Evolutionary conservation across 352 stramenopile genomes (phyloP), one percentile per base, ranked within the genome.

Genomic region (Phytopythium delawarense): DNA sequence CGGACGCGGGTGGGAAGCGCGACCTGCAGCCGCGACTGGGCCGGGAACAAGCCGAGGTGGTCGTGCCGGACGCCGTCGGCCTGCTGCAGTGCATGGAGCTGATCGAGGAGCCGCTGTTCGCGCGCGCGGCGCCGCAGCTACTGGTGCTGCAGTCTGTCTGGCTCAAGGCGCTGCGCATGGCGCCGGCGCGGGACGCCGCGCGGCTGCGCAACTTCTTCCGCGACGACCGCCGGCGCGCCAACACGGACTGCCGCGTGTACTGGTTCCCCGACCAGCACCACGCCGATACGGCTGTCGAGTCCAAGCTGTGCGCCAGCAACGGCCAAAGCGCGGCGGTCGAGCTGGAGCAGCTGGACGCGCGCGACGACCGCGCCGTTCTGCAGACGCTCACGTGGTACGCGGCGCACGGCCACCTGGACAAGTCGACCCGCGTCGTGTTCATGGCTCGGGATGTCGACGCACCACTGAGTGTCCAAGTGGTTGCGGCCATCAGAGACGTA

Each of bases 41-140:
- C 9, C 61, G 70, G 1, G 79, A 82, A 2, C 46, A 63, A 5
- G 71, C 72, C 16, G 76, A 89, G 67, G 83, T 88, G 52, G 66
- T 95, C 20, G 70, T 92, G 13, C 86, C 86, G 0, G 86, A 95
- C 57, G 80, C 84, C 18, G 78, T 90, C 28, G 75, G 73, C 45
- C 57, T 95, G 50, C 44, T 91, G 49, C 80, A 89, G 65, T 89
- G 83, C 57, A 84, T 95, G 75, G 84, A 92, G 65, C 70, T 95
- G 18, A 62, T 92, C 18, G 74, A 90, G 37, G 75, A 90, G 20
- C 60, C 65, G 57, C 52, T 78, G 46, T 87, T 95, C 37, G 65
- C 56, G 25, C 59, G 59, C 20, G 64, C 66, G 1, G 74, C 67
- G 4, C 62, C 67, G 37, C 70, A 87, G 56, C 42, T 93, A 30